Evolutionary conservation across 345 rosid species (phyloP).

Genomic region (Sisymbrium altissimum): DNA sequence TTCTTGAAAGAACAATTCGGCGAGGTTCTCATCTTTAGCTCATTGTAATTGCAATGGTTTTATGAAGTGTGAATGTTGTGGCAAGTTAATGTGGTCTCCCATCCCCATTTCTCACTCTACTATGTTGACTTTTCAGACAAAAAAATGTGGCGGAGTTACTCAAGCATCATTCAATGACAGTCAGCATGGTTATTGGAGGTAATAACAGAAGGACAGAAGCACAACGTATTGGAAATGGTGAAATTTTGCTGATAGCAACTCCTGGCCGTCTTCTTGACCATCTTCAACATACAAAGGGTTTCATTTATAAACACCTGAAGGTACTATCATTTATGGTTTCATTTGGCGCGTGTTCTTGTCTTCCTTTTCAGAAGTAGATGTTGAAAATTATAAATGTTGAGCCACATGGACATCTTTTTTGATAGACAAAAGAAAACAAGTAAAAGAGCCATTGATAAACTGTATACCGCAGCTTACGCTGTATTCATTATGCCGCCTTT

Average conservation of each 20-base stretch:
- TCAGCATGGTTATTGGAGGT: conserved; percentile 89
- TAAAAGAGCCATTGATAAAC: background rate
- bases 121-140: conserved; percentile 48
- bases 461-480: background rate
- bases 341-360: background rate
- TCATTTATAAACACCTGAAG: conserved; percentile 81
- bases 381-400: background rate
- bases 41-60: background rate
- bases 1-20: background rate
- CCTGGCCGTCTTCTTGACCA: conserved; percentile 98
- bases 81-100: background rate
- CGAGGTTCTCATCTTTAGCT: background rate
- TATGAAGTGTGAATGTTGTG: background rate
- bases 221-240: conserved; percentile 72
- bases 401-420: background rate
- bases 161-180: conserved; percentile 81
- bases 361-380: background rate
- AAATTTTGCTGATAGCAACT: conserved; percentile 88
- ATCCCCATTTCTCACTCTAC: background rate
- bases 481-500: background rate
- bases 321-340: conserved; percentile 33
- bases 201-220: conserved; percentile 81
- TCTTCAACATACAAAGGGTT: conserved; percentile 88
- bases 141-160: conserved; percentile 91
- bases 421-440: background rate